These are phyloP conservation scores for Xerocomellus amylosporus DNA, from an alignment of 768 basidiomycete genomes.

Conservation along the genomic window DNA sequence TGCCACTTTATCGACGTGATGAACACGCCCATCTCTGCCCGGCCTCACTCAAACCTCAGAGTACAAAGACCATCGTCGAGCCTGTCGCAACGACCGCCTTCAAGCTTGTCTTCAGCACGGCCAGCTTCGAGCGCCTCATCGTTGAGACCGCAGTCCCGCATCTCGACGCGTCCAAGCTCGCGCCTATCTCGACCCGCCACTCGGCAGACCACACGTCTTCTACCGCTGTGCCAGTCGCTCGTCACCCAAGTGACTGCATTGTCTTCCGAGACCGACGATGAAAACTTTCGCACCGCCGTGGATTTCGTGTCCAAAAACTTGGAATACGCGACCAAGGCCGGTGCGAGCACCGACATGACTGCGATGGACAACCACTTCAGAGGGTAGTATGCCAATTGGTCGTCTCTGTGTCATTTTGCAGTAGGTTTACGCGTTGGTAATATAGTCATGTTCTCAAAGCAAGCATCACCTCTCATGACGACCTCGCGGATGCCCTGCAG, in stretches of 20 bases:
- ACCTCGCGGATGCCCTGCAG: constrained; percentile 57
- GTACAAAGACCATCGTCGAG: constrained; percentile 34
- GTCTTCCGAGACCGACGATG: constrained; percentile 39
- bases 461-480: constrained; percentile 61
- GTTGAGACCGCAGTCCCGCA: constrained; percentile 34
- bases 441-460: constrained; percentile 64
- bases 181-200: constrained; percentile 53
- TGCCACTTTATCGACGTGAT: constrained; percentile 13
- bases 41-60: constrained; percentile 23
- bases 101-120: constrained; percentile 46
- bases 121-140: constrained; percentile 44
- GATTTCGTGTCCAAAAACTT: constrained; percentile 59
- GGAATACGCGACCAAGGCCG: constrained; percentile 57
- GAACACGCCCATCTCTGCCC: constrained; percentile 22
- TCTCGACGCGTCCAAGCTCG: constrained; percentile 39
- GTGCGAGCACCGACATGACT: constrained; percentile 54
- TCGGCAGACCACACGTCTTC: constrained; percentile 47
- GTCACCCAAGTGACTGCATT: constrained; percentile 55
- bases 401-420: neutral
- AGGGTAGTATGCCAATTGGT: constrained; percentile 43
- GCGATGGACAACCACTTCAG: constrained; percentile 49
- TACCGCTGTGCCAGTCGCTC: constrained; percentile 53
- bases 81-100: constrained; percentile 41
- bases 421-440: constrained; percentile 12
- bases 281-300: constrained; percentile 46